Evolutionary conservation across 1,139 yeast species (phyloP), one percentile per base, ranked within the genome.

Genomic region (Taphrina deformans): DNA sequence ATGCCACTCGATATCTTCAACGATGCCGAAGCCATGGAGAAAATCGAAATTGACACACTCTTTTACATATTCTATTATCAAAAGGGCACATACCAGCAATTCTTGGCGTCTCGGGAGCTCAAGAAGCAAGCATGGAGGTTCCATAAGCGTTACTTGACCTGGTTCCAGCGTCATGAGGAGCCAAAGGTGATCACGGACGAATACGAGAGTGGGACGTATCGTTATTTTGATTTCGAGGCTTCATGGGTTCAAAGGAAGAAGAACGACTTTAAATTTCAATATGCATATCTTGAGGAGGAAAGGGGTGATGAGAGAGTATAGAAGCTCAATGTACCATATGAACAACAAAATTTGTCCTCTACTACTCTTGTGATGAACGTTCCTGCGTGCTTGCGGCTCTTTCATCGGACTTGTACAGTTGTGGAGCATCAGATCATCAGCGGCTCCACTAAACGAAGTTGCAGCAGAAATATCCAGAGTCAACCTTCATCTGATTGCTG

Each of bases 21-120:
- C 55, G 78, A 77, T 60, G 76, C 79, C 14, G 71, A 71, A 23
- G 72, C 89, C 48, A 82, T 90, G 79, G 79, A 82, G 40, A 89
- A 88, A 72, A 84, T 92, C 74, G 96, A 90, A 72, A 80, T 87
- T 53, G 97, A 92, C 73, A 92, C 99, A 1, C 78, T 93, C 70
- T 92, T 93, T 72, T 95, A 89, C 79, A 88, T 95, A 67, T 93
- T 95, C 76, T 93, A 95, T 77, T 95, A 88, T 74, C 80, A 84
- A 65, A 87, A 84, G 70, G 87, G 86, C 24, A 80, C 86, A 9
- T 86, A 86, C 72, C 83, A 85, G 69, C 92, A 89, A 75, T 86
- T 85, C 31, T 55, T 65, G 23, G 91, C 97, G 7, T 96, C 97
- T 2, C 82, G 84, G 70, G 98, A 93, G 76, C 80, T 93, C 68